Percentiles rank a stretch among this genome's conserved stretches.
These are phyloP conservation scores for Yamadazyma songkhlaensis DNA, from an alignment of 1,139 yeast species.

Conservation along the genomic window DNA sequence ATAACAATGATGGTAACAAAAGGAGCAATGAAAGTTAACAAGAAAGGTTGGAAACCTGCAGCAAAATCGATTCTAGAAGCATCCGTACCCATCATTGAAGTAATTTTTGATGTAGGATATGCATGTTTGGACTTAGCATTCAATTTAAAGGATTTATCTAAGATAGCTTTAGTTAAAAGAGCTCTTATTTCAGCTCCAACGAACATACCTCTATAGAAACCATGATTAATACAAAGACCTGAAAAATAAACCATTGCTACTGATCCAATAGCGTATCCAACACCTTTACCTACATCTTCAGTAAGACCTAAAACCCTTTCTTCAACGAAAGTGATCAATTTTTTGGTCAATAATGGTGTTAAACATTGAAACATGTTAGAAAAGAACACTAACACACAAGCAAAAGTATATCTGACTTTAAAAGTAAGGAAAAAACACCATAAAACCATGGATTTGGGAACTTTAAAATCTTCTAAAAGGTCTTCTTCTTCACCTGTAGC, in stretches of 20 bases:
- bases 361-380: constrained; percentile 19
- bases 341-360: constrained; percentile 28
- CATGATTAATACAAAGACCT: constrained; percentile 23
- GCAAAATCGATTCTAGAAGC: constrained; percentile 36
- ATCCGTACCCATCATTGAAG: constrained; percentile 47
- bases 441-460: constrained; percentile 15
- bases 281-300: constrained; percentile 25
- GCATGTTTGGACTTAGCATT: constrained; percentile 55
- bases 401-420: constrained; percentile 21
- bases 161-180: constrained; percentile 63
- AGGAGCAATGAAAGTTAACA: constrained; percentile 26
- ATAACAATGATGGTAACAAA: constrained; percentile 32
- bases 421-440: constrained; percentile 28
- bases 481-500: constrained; percentile 15
- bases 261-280: constrained; percentile 38
- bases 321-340: constrained; percentile 29
- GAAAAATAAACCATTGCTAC: constrained; percentile 23
- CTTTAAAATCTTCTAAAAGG: constrained; percentile 26
- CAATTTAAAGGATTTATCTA: constrained; percentile 63
- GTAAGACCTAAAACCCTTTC: constrained; percentile 21
- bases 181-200: constrained; percentile 67
- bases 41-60: constrained; percentile 27
- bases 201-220: constrained; percentile 24
- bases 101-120: constrained; percentile 65
- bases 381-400: constrained; percentile 19